Conservation (phyloP, 768 basidiomycete species). For the Pleurotus giganteus region DNA sequence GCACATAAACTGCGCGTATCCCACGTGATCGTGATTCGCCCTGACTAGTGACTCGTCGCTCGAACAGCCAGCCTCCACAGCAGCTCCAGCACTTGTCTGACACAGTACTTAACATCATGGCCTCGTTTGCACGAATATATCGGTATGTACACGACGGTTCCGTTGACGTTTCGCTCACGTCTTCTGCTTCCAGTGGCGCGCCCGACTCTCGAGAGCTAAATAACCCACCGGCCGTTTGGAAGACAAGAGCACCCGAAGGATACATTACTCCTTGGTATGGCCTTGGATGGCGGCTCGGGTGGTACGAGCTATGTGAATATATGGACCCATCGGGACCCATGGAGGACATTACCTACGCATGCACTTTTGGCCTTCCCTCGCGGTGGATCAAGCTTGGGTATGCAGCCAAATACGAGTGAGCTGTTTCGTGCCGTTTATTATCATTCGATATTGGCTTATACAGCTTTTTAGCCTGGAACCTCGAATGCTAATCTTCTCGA, state of each 20-base stretch:
- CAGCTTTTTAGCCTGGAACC: not conserved
- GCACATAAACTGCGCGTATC: too few species aligned
- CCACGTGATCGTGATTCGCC: too few species aligned
- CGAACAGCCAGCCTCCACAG: too few species aligned
- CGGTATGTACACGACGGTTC: not conserved
- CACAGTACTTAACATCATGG: too few species aligned
- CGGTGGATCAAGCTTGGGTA: not conserved
- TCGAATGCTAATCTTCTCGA: not conserved
- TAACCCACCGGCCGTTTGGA: not conserved
- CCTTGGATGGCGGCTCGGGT: not conserved
- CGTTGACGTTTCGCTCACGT: not conserved
- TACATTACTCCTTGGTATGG: not conserved
- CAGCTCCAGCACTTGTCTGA: too few species aligned
- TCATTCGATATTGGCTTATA: not conserved
- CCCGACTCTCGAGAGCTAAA: not conserved
- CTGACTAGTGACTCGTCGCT: too few species aligned
- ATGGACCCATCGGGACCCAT: not conserved
- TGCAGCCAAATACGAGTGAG: not conserved
- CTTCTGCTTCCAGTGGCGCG: not conserved
- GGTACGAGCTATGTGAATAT: not conserved
- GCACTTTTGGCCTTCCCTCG: not conserved
- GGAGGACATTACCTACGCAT: not conserved
- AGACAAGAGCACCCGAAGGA: not conserved
- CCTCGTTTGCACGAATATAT: too few species aligned
- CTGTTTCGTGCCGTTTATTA: not conserved